phyloP scores from a whole-genome alignment of 805 yeast genomes.

The Metschnikowia similis region DNA sequence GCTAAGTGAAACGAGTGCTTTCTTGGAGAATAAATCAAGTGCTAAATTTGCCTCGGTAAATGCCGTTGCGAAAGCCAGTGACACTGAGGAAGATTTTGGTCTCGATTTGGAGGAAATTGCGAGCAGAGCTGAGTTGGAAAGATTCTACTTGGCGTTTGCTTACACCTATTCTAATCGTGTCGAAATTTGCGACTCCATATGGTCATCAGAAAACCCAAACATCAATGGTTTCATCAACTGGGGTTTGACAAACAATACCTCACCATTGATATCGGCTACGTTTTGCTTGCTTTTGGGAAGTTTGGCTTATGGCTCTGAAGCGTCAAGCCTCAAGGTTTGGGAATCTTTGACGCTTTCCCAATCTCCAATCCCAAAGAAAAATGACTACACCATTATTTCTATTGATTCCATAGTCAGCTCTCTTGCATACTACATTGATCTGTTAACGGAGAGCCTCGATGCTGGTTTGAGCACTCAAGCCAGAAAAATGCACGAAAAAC shows the following conservation, averaged over 20 bases:
- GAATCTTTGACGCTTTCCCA: conserved; percentile 30
- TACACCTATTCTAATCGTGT: conserved; percentile 64
- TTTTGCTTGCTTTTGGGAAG: conserved; percentile 77
- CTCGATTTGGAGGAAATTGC: conserved; percentile 59
- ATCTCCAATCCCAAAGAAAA: conserved; percentile 26
- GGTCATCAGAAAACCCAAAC: conserved; percentile 52
- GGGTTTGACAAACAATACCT: conserved; percentile 76
- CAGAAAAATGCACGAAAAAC: conserved; percentile 30
- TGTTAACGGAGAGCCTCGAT: conserved; percentile 38
- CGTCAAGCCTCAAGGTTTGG: conserved; percentile 43
- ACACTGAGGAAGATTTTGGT: conserved; percentile 8
- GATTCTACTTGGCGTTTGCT: conserved; percentile 74
- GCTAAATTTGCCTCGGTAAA: not conserved
- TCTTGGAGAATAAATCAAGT: not conserved
- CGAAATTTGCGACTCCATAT: conserved; percentile 53
- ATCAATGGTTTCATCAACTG: conserved; percentile 80
- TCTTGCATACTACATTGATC: conserved; percentile 49
- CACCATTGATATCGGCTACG: conserved; percentile 77
- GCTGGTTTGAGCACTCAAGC: conserved; percentile 28
- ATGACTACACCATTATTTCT: conserved; percentile 45
- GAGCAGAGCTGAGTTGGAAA: conserved; percentile 78
- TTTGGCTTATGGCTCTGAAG: conserved; percentile 56
- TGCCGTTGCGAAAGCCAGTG: not conserved
- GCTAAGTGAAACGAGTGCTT: not conserved
- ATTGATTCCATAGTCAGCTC: conserved; percentile 54